Percentiles rank a stretch among this genome's conserved stretches.
phyloP scores from a whole-genome alignment of 768 basidiomycete species.

The Dacryopinax primogenitus region DNA sequence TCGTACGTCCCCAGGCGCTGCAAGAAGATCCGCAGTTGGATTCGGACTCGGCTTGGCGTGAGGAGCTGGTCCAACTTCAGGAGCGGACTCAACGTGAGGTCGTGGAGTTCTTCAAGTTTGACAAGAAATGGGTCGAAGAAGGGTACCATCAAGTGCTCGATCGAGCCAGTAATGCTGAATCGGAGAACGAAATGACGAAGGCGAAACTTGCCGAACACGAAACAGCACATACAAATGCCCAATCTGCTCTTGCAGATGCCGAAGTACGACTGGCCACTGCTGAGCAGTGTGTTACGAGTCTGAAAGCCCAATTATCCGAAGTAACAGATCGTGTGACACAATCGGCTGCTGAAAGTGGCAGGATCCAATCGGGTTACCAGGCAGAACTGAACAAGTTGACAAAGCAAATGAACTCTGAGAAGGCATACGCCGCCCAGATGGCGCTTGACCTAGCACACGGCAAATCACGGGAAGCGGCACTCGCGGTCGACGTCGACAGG shows the following conservation, averaged over 20 bases:
- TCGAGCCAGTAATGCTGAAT: not conserved
- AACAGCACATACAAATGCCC: not conserved
- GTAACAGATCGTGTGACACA: not conserved
- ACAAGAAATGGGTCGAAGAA: not conserved
- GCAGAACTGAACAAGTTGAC: not conserved
- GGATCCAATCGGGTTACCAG: not conserved
- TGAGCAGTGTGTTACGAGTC: not conserved
- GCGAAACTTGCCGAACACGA: not conserved
- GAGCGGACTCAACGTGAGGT: not conserved
- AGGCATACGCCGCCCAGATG: not conserved
- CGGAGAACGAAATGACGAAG: not conserved
- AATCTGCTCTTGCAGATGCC: not conserved
- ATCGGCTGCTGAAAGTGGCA: not conserved
- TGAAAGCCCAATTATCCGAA: not conserved
- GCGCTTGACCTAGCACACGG: not conserved
- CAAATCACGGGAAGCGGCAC: not conserved
- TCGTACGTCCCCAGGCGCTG: not conserved
- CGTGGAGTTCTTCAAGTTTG: not conserved
- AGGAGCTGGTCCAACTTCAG: not conserved
- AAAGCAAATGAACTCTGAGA: not conserved
- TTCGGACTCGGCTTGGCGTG: not conserved
- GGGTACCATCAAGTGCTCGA: not conserved
- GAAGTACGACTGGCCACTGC: not conserved
- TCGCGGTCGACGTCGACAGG: not conserved
- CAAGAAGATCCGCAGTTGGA: not conserved